These are phyloP conservation scores for Epichloe coenophiala DNA, from an alignment of 2,329 filamentous ascomycete genomes.

Conservation along the genomic window DNA sequence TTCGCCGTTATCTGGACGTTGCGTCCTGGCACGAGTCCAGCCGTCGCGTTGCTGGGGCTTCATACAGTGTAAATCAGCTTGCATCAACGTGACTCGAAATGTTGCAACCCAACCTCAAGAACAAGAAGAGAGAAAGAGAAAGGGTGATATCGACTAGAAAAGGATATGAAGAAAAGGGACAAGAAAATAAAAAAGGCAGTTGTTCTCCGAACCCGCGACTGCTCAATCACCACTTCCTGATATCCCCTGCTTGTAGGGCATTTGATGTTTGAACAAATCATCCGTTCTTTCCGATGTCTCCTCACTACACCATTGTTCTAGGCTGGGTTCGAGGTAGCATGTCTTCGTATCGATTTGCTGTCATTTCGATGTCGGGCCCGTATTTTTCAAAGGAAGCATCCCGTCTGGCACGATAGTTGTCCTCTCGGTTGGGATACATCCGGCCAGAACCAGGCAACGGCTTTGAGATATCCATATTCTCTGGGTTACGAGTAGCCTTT, in stretches of 20 bases:
- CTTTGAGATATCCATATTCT: conserved; percentile 32
- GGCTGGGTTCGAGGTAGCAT: conserved; percentile 40
- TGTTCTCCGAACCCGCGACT: neutral
- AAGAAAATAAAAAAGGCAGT: neutral
- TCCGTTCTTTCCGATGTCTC: neutral
- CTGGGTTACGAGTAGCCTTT: conserved; percentile 3
- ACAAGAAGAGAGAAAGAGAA: neutral
- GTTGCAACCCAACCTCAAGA: neutral
- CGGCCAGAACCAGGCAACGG: conserved; percentile 34
- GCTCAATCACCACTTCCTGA: neutral
- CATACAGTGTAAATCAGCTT: neutral
- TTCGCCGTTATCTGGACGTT: neutral
- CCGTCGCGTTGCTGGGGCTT: neutral
- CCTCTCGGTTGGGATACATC: conserved; percentile 22
- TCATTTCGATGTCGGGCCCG: conserved; percentile 33
- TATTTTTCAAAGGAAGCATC: conserved; percentile 23
- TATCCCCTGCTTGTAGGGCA: neutral
- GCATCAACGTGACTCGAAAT: neutral
- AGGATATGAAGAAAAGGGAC: neutral
- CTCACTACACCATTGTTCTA: conserved; percentile 25
- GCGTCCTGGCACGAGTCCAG: neutral
- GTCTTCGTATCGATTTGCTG: conserved; percentile 42
- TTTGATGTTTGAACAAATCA: neutral
- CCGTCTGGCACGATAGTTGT: conserved; percentile 7
- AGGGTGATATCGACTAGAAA: neutral